Evolutionary conservation across 371 early-diverging fungal species (phyloP), one percentile per base, ranked within the genome.

Genomic region (Syncephalis fuscata): DNA sequence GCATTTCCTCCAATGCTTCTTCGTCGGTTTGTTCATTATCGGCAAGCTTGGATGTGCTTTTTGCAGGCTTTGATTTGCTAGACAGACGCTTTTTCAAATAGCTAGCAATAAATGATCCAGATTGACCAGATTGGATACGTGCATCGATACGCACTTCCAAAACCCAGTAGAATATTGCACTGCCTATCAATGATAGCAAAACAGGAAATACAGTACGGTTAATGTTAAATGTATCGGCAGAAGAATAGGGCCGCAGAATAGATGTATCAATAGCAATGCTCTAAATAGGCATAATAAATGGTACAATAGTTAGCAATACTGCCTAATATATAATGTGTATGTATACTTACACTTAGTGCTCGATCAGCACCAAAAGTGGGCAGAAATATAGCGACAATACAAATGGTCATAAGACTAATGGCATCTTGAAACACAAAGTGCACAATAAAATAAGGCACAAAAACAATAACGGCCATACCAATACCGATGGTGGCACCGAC

Each of bases 291-390:
- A n/a, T n/a, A n/a, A n/a, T n/a, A n/a, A n/a, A n/a, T n/a, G n/a
- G n/a, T n/a, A n/a, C n/a, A n/a, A n/a, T n/a, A n/a, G n/a, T n/a
- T n/a, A n/a, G n/a, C n/a, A n/a, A n/a, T n/a, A n/a, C n/a, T n/a
- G n/a, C n/a, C n/a, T n/a, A n/a, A 32, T 32, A 11, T 14, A 10
- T 23, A 15, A 48, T 9, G 10, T 8, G 11, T 14, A 23, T n/a
- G 17, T 20, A 16, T 7, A 45, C 55, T 48, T 55, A 55, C 56
- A 15, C 48, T 51, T 46, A 66, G 55, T 23, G 62, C 50, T 1
- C 54, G 58, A 23, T 66, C 59, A 36, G 62, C n/a, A 0, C 66
- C 66, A 58, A 65, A 64, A 0, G 64, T 27, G 4, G 66, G 66
- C 0, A 55, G 19, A n/a, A 63, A 39, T 1, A 57, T 20, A 14